phyloP scores from a whole-genome alignment of 768 basidiomycete species.

The Podaxis sp. region DNA sequence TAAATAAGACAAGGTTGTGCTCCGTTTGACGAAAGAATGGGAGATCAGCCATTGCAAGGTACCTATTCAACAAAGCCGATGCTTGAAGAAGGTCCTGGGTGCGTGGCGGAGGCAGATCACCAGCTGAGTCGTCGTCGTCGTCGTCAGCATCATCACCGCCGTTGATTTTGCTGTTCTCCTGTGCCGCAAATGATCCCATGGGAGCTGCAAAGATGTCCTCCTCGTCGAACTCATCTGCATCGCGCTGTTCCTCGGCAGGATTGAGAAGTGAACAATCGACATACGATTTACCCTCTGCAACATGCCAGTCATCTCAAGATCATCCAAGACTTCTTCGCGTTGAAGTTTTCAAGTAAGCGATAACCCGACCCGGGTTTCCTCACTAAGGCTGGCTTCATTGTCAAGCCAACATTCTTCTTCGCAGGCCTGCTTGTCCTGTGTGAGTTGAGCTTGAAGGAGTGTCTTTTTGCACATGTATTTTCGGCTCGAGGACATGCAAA shows the following conservation, averaged over 20 bases:
- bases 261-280: neutral
- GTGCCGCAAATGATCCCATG: neutral
- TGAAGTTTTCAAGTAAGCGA: too few species aligned
- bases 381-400: neutral
- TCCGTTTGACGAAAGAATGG: neutral
- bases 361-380: too few species aligned
- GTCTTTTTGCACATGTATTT: neutral
- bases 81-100: neutral
- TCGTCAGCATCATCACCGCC: neutral
- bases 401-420: neutral
- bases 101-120: neutral
- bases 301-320: neutral
- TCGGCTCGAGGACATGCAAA: neutral
- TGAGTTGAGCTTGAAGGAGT: too few species aligned
- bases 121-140: neutral
- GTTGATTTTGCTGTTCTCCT: neutral
- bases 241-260: neutral
- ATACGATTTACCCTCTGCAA: neutral
- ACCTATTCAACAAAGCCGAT: neutral
- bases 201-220: neutral
- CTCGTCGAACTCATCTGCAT: neutral
- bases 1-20: neutral
- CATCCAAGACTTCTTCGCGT: neutral
- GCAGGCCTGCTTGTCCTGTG: neutral
- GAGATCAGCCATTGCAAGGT: neutral